A percentile compares a stretch with the other conserved stretches of the same genome.
Conservation (phyloP, 2,329 filamentous ascomycete genomes). For the Calonectria leucothoes region DNA sequence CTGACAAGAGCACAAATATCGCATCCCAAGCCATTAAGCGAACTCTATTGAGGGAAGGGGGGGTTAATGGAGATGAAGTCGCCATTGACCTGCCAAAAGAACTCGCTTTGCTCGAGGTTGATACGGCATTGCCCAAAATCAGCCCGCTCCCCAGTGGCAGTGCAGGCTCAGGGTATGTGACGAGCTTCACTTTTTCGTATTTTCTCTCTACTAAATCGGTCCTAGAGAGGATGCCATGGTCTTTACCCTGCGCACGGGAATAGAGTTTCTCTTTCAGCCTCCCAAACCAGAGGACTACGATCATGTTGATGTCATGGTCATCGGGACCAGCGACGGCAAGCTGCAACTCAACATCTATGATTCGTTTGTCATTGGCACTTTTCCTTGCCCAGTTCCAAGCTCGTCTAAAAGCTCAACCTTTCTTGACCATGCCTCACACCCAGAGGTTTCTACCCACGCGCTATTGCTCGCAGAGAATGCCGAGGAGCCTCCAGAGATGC, state of each 20-base stretch:
- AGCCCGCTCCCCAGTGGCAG: slow-evolving; percentile 73
- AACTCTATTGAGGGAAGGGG: slow-evolving; percentile 22
- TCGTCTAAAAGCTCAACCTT: slow-evolving; percentile 48
- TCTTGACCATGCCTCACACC: slow-evolving; percentile 76
- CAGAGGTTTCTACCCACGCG: slow-evolving; percentile 79
- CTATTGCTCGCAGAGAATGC: slow-evolving; percentile 67
- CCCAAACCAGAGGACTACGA: slow-evolving; percentile 74
- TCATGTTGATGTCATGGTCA: slow-evolving; percentile 82
- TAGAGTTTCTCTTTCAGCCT: slow-evolving; percentile 76
- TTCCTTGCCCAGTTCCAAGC: slow-evolving; percentile 60
- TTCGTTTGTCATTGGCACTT: slow-evolving; percentile 81
- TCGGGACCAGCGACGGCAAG: slow-evolving; percentile 76
- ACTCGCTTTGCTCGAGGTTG: slow-evolving; percentile 80
- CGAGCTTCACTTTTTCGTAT: neutral
- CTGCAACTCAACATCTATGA: slow-evolving; percentile 88
- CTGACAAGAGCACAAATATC: slow-evolving; percentile 41
- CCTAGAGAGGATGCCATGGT: slow-evolving; percentile 66
- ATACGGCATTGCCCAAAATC: slow-evolving; percentile 80
- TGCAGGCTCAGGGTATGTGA: slow-evolving; percentile 68
- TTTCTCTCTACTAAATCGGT: neutral
- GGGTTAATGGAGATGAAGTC: slow-evolving; percentile 22
- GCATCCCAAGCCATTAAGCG: slow-evolving; percentile 27
- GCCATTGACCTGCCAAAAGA: slow-evolving; percentile 74
- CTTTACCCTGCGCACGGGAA: slow-evolving; percentile 76
- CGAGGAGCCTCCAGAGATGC: slow-evolving; percentile 47